Evolutionary conservation across 192 early-diverging fungal species (phyloP).

Genomic region (Umbelopsis sp.): DNA sequence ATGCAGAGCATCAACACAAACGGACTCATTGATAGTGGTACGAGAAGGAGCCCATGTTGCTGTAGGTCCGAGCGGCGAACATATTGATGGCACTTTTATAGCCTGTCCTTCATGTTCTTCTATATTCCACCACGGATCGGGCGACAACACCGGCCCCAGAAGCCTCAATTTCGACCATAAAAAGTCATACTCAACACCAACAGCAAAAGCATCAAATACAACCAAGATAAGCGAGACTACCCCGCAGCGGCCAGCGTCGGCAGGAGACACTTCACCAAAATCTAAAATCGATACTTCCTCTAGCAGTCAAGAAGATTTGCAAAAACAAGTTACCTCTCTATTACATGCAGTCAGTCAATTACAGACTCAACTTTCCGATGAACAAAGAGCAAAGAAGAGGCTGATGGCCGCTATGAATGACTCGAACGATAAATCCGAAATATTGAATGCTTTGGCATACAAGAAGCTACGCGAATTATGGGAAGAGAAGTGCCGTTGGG

Average conservation of each 20-base stretch:
- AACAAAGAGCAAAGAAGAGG: slow-evolving; percentile 34
- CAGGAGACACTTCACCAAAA: neutral
- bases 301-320: slow-evolving; percentile 1
- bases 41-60: slow-evolving; percentile 12
- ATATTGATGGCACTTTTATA: neutral
- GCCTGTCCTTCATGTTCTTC: slow-evolving; percentile 24
- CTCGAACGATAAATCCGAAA: slow-evolving; percentile 52
- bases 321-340: slow-evolving; percentile 6
- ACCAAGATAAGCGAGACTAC: slow-evolving; percentile 2
- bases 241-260: slow-evolving; percentile 9
- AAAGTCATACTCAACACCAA: slow-evolving; percentile 20
- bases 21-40: slow-evolving; percentile 20
- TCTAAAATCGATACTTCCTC: neutral
- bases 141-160: neutral
- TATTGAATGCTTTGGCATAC: slow-evolving; percentile 50
- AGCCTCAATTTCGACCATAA: neutral
- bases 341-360: slow-evolving; percentile 11
- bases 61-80: slow-evolving; percentile 2
- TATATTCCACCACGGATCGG: neutral
- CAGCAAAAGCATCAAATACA: neutral
- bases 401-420: slow-evolving; percentile 50
- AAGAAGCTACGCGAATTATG: slow-evolving; percentile 53
- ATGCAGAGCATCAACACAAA: slow-evolving; percentile 16
- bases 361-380: neutral
- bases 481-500: slow-evolving; percentile 41